Base-by-base conservation (phyloP, 2,329 filamentous ascomycete species). In the Hypoxylon sp. region DNA sequence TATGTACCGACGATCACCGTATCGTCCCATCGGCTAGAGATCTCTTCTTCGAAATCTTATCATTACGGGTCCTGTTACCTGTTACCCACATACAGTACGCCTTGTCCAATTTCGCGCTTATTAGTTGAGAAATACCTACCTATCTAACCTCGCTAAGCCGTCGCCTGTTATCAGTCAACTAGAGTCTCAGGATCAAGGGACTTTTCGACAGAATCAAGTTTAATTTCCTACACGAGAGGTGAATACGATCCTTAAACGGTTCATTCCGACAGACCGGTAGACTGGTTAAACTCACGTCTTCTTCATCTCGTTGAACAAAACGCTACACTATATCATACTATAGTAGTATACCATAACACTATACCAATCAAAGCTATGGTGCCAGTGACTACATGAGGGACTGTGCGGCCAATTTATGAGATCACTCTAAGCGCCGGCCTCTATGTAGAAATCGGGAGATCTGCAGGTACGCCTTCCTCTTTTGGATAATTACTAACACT, bases 281-380 rank as follows among this genome's bases (percentile, higher is more conserved):
- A 59, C 43, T 65, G 57, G 65, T 60, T 64, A 48, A 58, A 23
- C 55, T 60, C 23, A 53, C 60, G 52, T 53, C 17, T 62, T 68
- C 45, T 55, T 71, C 65, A 69, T 71, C 58, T 71, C 68, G 60
- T 67, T 68, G 64, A 69, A 56, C 49, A 59, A 41, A 60, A 46
- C 38, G 30, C 28, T 60, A 60, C 32, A 30, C 6, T 7, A 30
- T 7, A 30, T 7, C 5, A 25, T 25, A 25, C 23, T 25, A 25
- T 25, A 25, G n/a, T n/a, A n/a, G n/a, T n/a, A n/a, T n/a, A n/a
- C n/a, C n/a, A n/a, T n/a, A n/a, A 30, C 28, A 30, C 28, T 30
- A 30, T 25, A 25, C n/a, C n/a, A n/a, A n/a, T 6, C 28, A 58
- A 19, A 21, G 17, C 41, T 50, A 60, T 53, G 30, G 53, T 48